Conservation (phyloP, 2,329 filamentous ascomycete genomes). For the Cladosporium sp. region DNA sequence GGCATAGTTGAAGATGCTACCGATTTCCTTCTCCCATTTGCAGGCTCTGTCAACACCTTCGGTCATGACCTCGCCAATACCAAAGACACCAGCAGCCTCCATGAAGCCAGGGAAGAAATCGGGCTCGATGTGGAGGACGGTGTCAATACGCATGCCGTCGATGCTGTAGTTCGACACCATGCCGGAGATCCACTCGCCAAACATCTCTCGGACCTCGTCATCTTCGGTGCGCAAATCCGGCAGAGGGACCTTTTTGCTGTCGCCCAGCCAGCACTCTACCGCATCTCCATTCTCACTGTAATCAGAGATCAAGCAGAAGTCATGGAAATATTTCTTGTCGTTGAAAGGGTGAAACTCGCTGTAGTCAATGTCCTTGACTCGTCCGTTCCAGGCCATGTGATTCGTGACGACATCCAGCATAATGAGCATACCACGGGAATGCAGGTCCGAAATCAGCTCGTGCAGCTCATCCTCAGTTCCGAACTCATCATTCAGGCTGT, state of each 20-base stretch:
- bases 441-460: slow-evolving; percentile 52
- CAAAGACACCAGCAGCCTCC: slow-evolving; percentile 33
- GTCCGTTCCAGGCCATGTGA: slow-evolving; percentile 50
- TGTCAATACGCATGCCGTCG: slow-evolving; percentile 39
- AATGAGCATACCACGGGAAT: slow-evolving; percentile 53
- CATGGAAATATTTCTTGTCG: slow-evolving; percentile 55
- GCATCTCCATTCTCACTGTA: slow-evolving; percentile 36
- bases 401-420: slow-evolving; percentile 61
- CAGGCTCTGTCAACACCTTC: slow-evolving; percentile 31
- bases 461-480: slow-evolving; percentile 58
- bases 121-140: slow-evolving; percentile 35
- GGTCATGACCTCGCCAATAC: slow-evolving; percentile 35
- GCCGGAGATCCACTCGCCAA: slow-evolving; percentile 38
- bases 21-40: slow-evolving; percentile 33
- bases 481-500: slow-evolving; percentile 54
- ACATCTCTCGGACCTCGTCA: slow-evolving; percentile 36
- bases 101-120: slow-evolving; percentile 35
- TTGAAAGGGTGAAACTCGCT: slow-evolving; percentile 52
- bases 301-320: slow-evolving; percentile 56
- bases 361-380: slow-evolving; percentile 50
- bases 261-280: slow-evolving; percentile 50
- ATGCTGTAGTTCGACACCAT: slow-evolving; percentile 42
- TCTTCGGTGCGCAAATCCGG: slow-evolving; percentile 46
- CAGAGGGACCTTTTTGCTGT: slow-evolving; percentile 42
- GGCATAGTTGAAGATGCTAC: slow-evolving; percentile 36